Evolutionary conservation across 805 yeast species (phyloP), one percentile per base, ranked within the genome.

Genomic region (Kurtzmaniella fragi): DNA sequence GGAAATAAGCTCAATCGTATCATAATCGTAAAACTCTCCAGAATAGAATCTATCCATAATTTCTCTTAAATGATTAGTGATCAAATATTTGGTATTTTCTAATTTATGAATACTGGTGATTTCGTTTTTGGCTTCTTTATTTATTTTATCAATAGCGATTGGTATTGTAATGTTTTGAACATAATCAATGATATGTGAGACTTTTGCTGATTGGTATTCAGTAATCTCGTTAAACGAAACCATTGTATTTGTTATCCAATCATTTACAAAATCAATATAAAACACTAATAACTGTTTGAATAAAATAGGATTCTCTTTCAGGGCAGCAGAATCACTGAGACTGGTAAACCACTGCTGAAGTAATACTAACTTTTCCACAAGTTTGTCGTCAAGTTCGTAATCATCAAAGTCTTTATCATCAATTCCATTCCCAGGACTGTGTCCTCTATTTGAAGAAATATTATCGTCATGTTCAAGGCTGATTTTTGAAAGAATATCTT

Each of bases 31-130:
- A 34, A 73, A 64, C 28, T 67, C 73, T 4, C 80, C 81, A 45
- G 73, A 71, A 53, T 73, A 74, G 46, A 77, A 77, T 35, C 61
- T 48, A 13, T 64, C 73, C 58, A 75, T 61, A 32, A 76, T 77
- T 31, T 64, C 70, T 30, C 59, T 66, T 47, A 77, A 59, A 44
- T 68, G 75, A 42, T 52, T 57, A 39, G 52, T 61, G 37, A 68
- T 46, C 35, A 67, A 48, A 39, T 61, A 59, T 32, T 50, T 46
- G n/a, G 59, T 42, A 39, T 66, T 67, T 35, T 49, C 46, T 31
- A 64, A 40, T 41, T 60, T 58, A 42, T 55, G 54, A 42, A 48
- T 51, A 3, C 62, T 51, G 28, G 48, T 49, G 25, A 59, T 40
- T 16, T 42, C 35, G 5, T 50, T 54, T 10, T 43, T 41, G 9